These are phyloP conservation scores for Salvia rosmarinus DNA, from an alignment of 257 asterid species.

Conservation along the genomic window DNA sequence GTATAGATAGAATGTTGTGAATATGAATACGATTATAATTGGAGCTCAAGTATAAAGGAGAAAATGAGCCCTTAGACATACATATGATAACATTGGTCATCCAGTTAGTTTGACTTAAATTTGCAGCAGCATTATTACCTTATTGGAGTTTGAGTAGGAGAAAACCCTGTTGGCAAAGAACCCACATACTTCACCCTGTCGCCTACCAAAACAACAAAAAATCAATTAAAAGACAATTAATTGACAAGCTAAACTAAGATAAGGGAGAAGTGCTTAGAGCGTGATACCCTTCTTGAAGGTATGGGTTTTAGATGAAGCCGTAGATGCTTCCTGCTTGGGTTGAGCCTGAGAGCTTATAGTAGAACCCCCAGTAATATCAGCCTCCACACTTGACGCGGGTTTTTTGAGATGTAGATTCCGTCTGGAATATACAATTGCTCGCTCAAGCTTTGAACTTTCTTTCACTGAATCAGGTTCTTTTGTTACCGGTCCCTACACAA, in stretches of 20 bases:
- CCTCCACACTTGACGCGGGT: conserved; percentile 87
- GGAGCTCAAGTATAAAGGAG: not conserved
- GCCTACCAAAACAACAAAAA: conserved; percentile 51
- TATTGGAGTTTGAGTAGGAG: conserved; percentile 55
- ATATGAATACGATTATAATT: not conserved
- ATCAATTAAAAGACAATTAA: not conserved
- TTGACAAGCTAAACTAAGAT: conserved; percentile 1
- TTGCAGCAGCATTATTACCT: conserved; percentile 48
- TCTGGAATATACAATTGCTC: conserved; percentile 70
- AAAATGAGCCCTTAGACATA: conserved; percentile 3
- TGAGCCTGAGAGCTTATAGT: conserved; percentile 66
- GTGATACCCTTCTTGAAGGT: conserved; percentile 43
- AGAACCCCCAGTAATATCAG: conserved; percentile 84
- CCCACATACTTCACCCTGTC: conserved; percentile 83
- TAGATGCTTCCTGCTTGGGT: conserved; percentile 93
- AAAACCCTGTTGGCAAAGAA: conserved; percentile 50
- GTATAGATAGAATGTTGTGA: not conserved
- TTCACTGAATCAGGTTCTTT: conserved; percentile 71
- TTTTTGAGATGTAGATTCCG: conserved; percentile 76
- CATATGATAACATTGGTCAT: not conserved
- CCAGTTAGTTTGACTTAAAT: conserved; percentile 23
- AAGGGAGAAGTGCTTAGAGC: not conserved
- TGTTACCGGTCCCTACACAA: conserved; percentile 60
- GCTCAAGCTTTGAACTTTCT: conserved; percentile 71
- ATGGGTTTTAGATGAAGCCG: conserved; percentile 79